These are phyloP conservation scores for Orbilia blumenaviensis DNA, from an alignment of 2,329 filamentous ascomycete genomes.

Conservation along the genomic window DNA sequence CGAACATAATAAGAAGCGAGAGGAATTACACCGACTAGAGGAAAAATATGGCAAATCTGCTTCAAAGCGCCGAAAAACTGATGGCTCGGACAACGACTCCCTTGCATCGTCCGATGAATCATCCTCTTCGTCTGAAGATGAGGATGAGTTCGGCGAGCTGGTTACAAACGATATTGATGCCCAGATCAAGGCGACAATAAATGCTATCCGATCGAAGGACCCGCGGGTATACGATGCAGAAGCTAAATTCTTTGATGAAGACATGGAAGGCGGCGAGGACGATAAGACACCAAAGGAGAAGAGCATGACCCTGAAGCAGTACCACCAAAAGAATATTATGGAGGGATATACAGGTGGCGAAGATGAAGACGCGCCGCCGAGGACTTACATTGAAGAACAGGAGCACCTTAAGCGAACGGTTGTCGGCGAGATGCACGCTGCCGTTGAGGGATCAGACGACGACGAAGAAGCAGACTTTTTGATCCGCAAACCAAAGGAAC, in stretches of 20 bases:
- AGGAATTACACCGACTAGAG: slow-evolving; percentile 83
- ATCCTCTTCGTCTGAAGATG: slow-evolving; percentile 74
- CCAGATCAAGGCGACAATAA: slow-evolving; percentile 84
- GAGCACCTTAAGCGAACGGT: slow-evolving; percentile 80
- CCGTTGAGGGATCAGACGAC: slow-evolving; percentile 63
- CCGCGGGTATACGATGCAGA: slow-evolving; percentile 86
- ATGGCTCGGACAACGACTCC: slow-evolving; percentile 56
- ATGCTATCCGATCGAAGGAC: slow-evolving; percentile 89
- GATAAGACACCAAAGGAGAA: slow-evolving; percentile 72
- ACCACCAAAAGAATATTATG: slow-evolving; percentile 89
- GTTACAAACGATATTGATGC: slow-evolving; percentile 85
- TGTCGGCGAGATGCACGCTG: slow-evolving; percentile 80
- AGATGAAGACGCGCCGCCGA: slow-evolving; percentile 69
- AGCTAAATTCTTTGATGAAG: slow-evolving; percentile 79
- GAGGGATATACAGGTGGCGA: slow-evolving; percentile 72
- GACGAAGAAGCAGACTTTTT: slow-evolving; percentile 70
- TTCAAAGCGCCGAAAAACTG: slow-evolving; percentile 43
- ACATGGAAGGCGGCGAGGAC: slow-evolving; percentile 61
- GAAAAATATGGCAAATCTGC: slow-evolving; percentile 76
- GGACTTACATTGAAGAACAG: slow-evolving; percentile 88
- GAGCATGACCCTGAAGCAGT: slow-evolving; percentile 85
- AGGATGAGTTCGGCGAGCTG: slow-evolving; percentile 89
- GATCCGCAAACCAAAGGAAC: slow-evolving; percentile 72
- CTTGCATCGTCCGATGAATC: slow-evolving; percentile 71
- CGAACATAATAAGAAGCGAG: slow-evolving; percentile 96